phyloP scores from a whole-genome alignment of 1,284 basidiomycete genomes.

The Irpex sp. region DNA sequence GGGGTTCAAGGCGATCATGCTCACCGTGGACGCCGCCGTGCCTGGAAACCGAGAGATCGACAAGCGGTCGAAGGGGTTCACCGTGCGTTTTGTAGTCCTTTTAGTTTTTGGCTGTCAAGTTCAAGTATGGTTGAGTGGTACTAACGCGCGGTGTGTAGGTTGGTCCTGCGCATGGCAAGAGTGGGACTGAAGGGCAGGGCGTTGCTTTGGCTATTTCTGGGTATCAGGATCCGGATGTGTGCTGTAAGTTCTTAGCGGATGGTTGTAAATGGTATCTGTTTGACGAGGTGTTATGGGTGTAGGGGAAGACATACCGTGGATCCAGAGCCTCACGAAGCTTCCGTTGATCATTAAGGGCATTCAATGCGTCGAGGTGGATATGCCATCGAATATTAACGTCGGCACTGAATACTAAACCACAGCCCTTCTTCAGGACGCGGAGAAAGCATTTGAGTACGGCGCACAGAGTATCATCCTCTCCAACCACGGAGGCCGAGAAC shows the following conservation, averaged over 20 bases:
- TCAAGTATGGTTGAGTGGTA: conserved; percentile 15
- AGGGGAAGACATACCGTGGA: conserved; percentile 34
- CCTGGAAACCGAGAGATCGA: conserved; percentile 53
- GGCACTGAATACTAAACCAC: too few species aligned
- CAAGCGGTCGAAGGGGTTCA: conserved; percentile 20
- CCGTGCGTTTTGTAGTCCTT: too few species aligned
- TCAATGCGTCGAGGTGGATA: conserved; percentile 34
- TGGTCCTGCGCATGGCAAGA: conserved; percentile 31
- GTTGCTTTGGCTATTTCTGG: conserved; percentile 35
- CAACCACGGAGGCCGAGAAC: conserved; percentile 65
- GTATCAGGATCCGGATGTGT: conserved; percentile 56
- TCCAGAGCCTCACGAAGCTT: conserved; percentile 37
- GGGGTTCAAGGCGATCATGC: conserved; percentile 48
- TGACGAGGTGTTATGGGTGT: not conserved
- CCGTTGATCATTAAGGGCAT: conserved; percentile 47
- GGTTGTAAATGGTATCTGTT: not conserved
- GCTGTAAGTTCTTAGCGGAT: conserved; percentile 35
- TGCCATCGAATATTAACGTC: too few species aligned
- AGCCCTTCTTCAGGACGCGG: conserved; percentile 25
- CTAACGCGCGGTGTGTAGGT: conserved; percentile 23
- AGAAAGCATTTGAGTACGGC: conserved; percentile 57
- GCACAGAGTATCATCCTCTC: conserved; percentile 59
- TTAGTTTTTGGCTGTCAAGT: too few species aligned
- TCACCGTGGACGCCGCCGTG: conserved; percentile 66
- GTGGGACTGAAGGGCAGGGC: conserved; percentile 28